phyloP scores from a whole-genome alignment of 345 rosid genomes.

The Bretschneidera sinensis region DNA sequence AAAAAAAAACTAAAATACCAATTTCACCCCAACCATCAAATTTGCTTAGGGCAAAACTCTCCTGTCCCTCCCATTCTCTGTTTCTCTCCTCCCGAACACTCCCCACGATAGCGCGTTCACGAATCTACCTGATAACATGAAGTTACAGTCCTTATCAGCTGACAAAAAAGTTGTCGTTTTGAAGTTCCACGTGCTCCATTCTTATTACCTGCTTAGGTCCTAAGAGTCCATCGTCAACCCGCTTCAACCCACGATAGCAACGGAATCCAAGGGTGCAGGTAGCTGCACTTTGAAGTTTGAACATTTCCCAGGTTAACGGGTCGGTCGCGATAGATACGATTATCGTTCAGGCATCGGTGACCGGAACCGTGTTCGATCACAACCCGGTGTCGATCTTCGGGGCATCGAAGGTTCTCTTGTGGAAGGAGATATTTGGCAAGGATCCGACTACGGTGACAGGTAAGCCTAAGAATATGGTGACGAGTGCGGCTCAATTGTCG shows the following conservation, averaged over 20 bases:
- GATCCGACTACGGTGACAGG: constrained; percentile 17
- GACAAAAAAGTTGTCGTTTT: constrained; percentile 64
- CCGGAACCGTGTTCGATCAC: constrained; percentile 82
- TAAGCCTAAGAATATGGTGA: constrained; percentile 28
- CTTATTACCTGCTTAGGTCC: constrained; percentile 87
- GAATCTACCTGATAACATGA: constrained; percentile 55
- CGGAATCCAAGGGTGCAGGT: constrained; percentile 74
- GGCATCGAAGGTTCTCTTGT: constrained; percentile 76
- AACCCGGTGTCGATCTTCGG: constrained; percentile 88
- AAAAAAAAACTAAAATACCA: no score
- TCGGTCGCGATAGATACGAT: constrained; percentile 77
- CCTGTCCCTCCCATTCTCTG: no score
- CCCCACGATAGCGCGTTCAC: constrained; percentile 78
- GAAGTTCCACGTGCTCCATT: constrained; percentile 79
- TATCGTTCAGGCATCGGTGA: constrained; percentile 70
- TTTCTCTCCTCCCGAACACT: no score
- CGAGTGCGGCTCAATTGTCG: constrained; percentile 49
- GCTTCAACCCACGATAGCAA: constrained; percentile 84
- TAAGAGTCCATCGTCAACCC: constrained; percentile 88
- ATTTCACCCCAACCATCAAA: no score
- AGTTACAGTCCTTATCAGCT: constrained; percentile 70
- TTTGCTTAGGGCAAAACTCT: no score
- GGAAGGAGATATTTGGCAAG: constrained; percentile 63
- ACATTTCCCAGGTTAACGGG: constrained; percentile 75
- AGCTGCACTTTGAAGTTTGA: constrained; percentile 74